phyloP scores from a whole-genome alignment of 169 alveolate genomes.

The Babesia ovis region DNA sequence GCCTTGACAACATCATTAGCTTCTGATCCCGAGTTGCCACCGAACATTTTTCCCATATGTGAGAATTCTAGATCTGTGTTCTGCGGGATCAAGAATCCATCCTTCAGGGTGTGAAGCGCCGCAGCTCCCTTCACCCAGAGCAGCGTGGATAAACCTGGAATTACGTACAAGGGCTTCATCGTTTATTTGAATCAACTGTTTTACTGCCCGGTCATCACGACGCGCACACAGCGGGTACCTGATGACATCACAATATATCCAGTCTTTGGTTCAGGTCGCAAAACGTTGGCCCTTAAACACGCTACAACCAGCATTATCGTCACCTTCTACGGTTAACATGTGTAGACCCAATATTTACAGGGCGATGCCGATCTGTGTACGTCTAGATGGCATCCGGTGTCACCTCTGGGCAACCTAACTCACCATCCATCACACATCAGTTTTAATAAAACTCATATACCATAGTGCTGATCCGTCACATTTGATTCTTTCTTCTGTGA shows the following conservation, averaged over 20 bases:
- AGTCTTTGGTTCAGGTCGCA: not conserved
- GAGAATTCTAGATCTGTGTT: conserved; percentile 30
- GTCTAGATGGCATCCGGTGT: not conserved
- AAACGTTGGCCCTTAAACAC: too few relatives aligned
- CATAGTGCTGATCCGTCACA: too few relatives aligned
- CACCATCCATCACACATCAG: too few relatives aligned
- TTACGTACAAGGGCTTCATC: not conserved
- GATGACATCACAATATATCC: not conserved
- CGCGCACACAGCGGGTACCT: not conserved
- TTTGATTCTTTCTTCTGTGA: too few relatives aligned
- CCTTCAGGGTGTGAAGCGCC: conserved; percentile 16
- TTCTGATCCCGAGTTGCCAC: not conserved
- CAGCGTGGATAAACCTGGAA: not conserved
- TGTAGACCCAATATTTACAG: not conserved
- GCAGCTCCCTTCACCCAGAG: conserved; percentile 1
- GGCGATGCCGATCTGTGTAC: not conserved
- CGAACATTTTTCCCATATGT: conserved; percentile 27
- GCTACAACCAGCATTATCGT: too few relatives aligned
- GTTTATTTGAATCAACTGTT: not conserved
- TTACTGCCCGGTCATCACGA: not conserved
- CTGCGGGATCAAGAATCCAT: conserved; percentile 4
- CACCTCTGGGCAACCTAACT: not conserved
- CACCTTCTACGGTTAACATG: not conserved
- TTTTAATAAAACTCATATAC: too few relatives aligned
- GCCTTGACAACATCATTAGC: not conserved